phyloP scores from a whole-genome alignment of 768 basidiomycete species.

The Mycena capillaripes region DNA sequence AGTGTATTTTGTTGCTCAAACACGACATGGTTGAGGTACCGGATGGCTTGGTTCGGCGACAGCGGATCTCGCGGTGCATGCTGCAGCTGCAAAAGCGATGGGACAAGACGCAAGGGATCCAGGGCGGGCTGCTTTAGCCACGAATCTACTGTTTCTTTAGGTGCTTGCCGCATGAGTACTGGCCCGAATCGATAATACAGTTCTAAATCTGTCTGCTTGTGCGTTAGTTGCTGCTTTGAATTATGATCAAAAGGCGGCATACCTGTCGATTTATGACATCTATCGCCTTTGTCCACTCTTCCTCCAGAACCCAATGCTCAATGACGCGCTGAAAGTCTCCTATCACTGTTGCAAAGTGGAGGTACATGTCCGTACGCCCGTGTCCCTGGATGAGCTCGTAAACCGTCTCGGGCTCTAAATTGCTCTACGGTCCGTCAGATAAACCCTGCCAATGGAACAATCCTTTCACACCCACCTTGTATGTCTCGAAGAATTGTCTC shows the following conservation, averaged over 20 bases:
- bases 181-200: constrained; percentile 95
- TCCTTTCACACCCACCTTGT: constrained; percentile 72
- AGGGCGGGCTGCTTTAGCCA: constrained; percentile 89
- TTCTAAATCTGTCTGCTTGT: constrained; percentile 78
- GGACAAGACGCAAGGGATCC: constrained; percentile 88
- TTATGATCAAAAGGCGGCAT: constrained; percentile 30
- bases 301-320: constrained; percentile 93
- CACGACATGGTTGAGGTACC: constrained; percentile 89
- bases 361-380: constrained; percentile 92
- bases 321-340: constrained; percentile 89
- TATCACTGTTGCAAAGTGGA: constrained; percentile 88
- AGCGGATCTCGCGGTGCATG: constrained; percentile 79
- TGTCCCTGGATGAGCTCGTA: constrained; percentile 96
- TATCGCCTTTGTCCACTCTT: constrained; percentile 92
- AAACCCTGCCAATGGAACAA: neutral
- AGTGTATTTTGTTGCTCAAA: constrained; percentile 87
- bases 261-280: constrained; percentile 94
- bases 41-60: constrained; percentile 87
- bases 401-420: constrained; percentile 86
- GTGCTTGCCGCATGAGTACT: constrained; percentile 86
- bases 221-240: constrained; percentile 18
- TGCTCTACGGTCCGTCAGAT: constrained; percentile 63
- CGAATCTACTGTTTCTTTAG: constrained; percentile 92
- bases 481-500: constrained; percentile 92
- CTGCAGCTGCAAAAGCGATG: constrained; percentile 88